Base-by-base conservation (phyloP, 2,329 filamentous ascomycete species). In the Sclerotinia sclerotiorum region DNA sequence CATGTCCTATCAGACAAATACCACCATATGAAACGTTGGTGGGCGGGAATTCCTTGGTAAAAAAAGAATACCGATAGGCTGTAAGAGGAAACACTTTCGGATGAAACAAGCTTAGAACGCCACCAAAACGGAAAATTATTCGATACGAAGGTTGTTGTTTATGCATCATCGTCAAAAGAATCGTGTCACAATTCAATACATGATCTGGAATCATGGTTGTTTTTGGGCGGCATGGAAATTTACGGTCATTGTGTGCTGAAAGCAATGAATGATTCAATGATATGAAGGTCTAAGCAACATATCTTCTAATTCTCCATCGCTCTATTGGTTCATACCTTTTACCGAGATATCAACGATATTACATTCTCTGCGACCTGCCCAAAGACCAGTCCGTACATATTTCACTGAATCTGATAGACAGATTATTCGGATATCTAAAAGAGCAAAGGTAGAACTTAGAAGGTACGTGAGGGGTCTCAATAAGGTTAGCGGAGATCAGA, bases 41-140 rank as follows among this genome's bases (percentile, higher is more conserved):
- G 17, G 19, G 10, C n/a, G 55, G 56, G 46, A 19, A 49, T 52
- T 49, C n/a, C 55, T 61, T 51, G 65, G 35, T 54, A 52, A n/a
- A 11, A 48, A 42, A 60, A 51, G 2, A 4, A 56, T 39, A 35
- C 52, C n/a, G 42, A 66, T 66, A 64, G 44, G 42, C 17, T 49
- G n/a, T 51, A 54, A 42, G 54, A 10, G 19, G n/a, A 24, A 60
- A n/a, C 19, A 24, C 21, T 51, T 60, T 58, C 10, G 4, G 19
- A 39, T 66, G 64, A 66, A 66, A 66, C 64, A 42, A 55, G 35
- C 54, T 66, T 60, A 60, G 52, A 51, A 15, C 29, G 58, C 44
- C 44, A 17, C 35, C 46, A 51, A n/a, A 39, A 62, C n/a, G 46
- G 21, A 39, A 27, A 62, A 51, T 27, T 62, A 5, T 39, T 27